Percentiles rank a stretch among this genome's conserved stretches.
Conservation (phyloP, 805 yeast species). For the Wickerhamiella kurtzmanii region DNA sequence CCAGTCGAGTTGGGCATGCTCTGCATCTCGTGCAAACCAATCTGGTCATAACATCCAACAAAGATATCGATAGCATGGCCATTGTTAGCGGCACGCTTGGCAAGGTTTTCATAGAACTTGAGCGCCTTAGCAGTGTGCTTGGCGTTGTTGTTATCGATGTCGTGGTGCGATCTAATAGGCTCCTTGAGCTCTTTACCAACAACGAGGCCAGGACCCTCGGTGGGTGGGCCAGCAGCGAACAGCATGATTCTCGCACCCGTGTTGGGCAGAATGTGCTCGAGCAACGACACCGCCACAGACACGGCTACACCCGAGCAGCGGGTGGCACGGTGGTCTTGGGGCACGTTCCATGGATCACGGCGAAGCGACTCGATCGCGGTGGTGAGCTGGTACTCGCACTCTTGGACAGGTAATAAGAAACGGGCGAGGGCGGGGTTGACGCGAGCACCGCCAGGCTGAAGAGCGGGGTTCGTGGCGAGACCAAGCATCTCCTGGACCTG, state of each 20-base stretch:
- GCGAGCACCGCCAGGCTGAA: constrained; percentile 19
- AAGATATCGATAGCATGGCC: constrained; percentile 80
- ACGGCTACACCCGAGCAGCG: constrained; percentile 91
- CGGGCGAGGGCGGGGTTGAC: constrained; percentile 36
- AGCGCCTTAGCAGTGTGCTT: constrained; percentile 77
- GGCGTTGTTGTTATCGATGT: constrained; percentile 82
- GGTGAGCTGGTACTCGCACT: constrained; percentile 73
- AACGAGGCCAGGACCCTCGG: constrained; percentile 86
- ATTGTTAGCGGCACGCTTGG: constrained; percentile 53
- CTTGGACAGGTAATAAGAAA: constrained; percentile 60
- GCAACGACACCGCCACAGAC: constrained; percentile 65
- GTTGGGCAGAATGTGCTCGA: constrained; percentile 72
- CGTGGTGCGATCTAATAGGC: constrained; percentile 94
- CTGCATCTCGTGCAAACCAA: constrained; percentile 91
- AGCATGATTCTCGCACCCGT: constrained; percentile 80
- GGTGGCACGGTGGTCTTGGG: constrained; percentile 61
- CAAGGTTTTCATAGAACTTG: constrained; percentile 63
- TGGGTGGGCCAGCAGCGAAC: constrained; percentile 91
- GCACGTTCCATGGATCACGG: constrained; percentile 80
- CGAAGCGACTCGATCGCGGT: constrained; percentile 64
- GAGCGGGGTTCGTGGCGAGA: constrained; percentile 19
- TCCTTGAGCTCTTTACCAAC: constrained; percentile 86
- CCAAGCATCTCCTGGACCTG: constrained; percentile 51
- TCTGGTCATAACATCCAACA: constrained; percentile 93
- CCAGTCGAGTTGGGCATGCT: constrained; percentile 74